Evolutionary conservation across 352 stramenopile species (phyloP).

Genomic region (Phytophthora sp.): DNA sequence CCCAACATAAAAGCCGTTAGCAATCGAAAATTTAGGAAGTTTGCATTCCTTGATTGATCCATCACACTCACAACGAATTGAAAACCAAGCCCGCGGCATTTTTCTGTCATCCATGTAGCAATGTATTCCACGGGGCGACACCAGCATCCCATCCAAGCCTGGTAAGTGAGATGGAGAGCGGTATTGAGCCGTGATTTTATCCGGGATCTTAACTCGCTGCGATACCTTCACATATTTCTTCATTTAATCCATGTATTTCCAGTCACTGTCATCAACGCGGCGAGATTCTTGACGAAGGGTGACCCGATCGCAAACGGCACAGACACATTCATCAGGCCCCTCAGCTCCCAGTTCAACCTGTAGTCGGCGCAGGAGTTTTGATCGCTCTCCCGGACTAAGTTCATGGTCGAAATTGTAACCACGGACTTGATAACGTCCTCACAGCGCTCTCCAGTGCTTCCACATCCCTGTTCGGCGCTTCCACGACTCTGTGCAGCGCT

Average conservation of each 20-base stretch:
- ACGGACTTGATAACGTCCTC: too few species aligned
- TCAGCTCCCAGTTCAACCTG: neutral
- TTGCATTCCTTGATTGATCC: neutral
- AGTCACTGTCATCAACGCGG: neutral
- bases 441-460: too few species aligned
- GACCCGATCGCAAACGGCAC: neutral
- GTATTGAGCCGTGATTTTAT: neutral
- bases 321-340: conserved; percentile 1
- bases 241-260: neutral
- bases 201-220: neutral
- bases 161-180: neutral
- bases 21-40: neutral
- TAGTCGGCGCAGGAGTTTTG: neutral
- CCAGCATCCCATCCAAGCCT: neutral
- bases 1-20: neutral
- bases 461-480: too few species aligned
- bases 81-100: neutral
- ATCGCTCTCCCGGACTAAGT: neutral
- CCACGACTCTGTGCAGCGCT: too few species aligned
- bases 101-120: neutral
- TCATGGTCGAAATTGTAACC: neutral
- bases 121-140: neutral
- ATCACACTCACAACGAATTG: neutral
- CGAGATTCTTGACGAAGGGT: neutral
- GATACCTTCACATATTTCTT: neutral